A percentile compares a stretch with the other conserved stretches of the same genome.
phyloP scores from a whole-genome alignment of 208 protist genomes.

The Crithidia fasciculata region DNA sequence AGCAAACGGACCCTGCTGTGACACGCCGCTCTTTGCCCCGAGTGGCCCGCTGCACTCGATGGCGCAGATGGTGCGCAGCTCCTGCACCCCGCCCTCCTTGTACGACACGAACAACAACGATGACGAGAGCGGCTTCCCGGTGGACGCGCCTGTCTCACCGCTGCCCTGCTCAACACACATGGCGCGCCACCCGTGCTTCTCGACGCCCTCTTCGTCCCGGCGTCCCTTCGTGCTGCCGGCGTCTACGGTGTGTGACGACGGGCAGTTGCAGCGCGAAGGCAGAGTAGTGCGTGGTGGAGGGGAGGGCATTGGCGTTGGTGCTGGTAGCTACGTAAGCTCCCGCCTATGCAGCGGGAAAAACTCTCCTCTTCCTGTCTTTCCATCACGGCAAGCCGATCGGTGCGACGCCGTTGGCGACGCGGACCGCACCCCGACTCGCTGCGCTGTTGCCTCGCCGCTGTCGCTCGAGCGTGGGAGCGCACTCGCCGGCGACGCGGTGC shows the following conservation, averaged over 20 bases:
- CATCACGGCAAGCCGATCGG: no score
- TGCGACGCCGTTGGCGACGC: background rate
- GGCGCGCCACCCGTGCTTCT: background rate
- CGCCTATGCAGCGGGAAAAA: no score
- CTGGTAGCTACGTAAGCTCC: no score
- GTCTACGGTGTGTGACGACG: background rate
- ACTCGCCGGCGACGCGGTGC: background rate
- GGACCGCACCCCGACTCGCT: background rate
- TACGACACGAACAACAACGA: background rate
- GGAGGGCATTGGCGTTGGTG: no score
- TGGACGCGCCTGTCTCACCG: constrained; percentile 1
- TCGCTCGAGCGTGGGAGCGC: background rate
- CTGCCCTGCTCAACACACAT: background rate
- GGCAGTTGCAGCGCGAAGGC: background rate
- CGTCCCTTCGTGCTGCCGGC: constrained; percentile 8
- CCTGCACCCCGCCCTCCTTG: constrained; percentile 5
- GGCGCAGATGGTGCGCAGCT: background rate
- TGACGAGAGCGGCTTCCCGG: background rate
- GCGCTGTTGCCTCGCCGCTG: background rate
- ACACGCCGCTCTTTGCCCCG: constrained; percentile 2
- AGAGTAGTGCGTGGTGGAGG: background rate
- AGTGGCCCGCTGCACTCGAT: background rate
- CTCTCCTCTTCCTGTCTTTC: no score
- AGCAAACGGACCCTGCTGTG: background rate
- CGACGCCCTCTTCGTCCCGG: background rate